A percentile compares a stretch with the other conserved stretches of the same genome.
phyloP scores from a whole-genome alignment of 2,329 filamentous ascomycete genomes.

The Pezicula neosporulosa region DNA sequence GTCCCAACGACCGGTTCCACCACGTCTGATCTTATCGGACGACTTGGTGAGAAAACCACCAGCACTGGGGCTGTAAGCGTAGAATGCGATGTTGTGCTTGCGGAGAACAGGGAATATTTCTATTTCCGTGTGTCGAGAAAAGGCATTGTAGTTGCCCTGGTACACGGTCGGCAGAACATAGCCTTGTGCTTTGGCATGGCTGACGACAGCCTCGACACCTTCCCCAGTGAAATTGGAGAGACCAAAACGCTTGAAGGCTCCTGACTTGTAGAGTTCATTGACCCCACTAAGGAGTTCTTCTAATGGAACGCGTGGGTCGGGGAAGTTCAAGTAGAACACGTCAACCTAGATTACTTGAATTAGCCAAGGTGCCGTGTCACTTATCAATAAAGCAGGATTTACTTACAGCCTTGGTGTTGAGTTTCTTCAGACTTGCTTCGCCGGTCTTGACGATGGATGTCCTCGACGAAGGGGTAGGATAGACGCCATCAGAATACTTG shows the following conservation, averaged over 20 bases:
- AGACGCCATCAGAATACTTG: neutral
- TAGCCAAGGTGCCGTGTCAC: no score
- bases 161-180: conserved; percentile 82
- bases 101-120: conserved; percentile 69
- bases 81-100: conserved; percentile 71
- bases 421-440: no score
- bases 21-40: neutral
- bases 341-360: conserved; percentile 49
- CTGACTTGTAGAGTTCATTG: conserved; percentile 72
- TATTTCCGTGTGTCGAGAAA: conserved; percentile 68
- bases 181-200: conserved; percentile 70
- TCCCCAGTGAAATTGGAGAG: conserved; percentile 78
- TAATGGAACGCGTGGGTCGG: conserved; percentile 65
- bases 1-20: neutral
- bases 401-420: no score
- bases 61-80: conserved; percentile 76
- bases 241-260: conserved; percentile 76
- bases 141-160: conserved; percentile 81
- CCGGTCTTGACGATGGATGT: no score
- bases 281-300: conserved; percentile 72
- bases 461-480: no score
- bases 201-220: conserved; percentile 78
- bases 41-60: conserved; percentile 64
- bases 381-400: no score
- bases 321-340: conserved; percentile 73